Base-by-base conservation (phyloP, 257 asterid genomes). In the Rehmannia glutinosa region DNA sequence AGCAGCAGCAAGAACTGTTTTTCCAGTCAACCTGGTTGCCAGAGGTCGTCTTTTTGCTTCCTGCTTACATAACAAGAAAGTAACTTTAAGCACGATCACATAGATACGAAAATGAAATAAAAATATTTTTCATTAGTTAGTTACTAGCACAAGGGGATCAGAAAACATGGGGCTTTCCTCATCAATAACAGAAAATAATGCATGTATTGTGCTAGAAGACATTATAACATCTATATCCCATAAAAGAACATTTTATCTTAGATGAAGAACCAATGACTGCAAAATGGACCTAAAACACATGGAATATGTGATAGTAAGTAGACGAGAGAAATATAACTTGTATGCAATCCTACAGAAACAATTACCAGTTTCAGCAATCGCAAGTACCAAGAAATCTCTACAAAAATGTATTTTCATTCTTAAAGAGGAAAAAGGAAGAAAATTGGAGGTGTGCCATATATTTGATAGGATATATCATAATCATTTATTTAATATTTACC, bases 41-140 rank as follows among this genome's bases (percentile, higher is more conserved):
- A 78, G 64, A 23, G 97, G 89, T 49, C 96, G 87, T 76, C 96
- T 81, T 80, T 82, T 94, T 20, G 92, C 66, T 79, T 94, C 99
- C 99, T 93, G 85, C 36, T 74, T 47, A 39, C 53, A 46, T 24
- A 54, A 16, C 53, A 68, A 47, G 24, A 75, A 43, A 10, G 6
- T 62, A 72, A 32, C n/a, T 15, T 41, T 41, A 53, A 38, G 56
- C 24, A 52, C 5, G 17, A 57, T 23, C 25, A 38, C 54, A 72
- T 27, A 8, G 42, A 43, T 15, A 13, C 15, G 19, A 36, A 57
- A 13, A 19, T 19, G 16, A 17, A 9, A 30, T 64, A 33, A 9
- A 13, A 28, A 19, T 28, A 12, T 24, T 21, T 70, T 51, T 17
- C 62, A 54, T 57, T 67, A 52, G 56, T n/a, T n/a, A 10, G 10